These are phyloP conservation scores for Kalmusia sp. DNA, from an alignment of 2,329 filamentous ascomycete genomes.

Conservation along the genomic window DNA sequence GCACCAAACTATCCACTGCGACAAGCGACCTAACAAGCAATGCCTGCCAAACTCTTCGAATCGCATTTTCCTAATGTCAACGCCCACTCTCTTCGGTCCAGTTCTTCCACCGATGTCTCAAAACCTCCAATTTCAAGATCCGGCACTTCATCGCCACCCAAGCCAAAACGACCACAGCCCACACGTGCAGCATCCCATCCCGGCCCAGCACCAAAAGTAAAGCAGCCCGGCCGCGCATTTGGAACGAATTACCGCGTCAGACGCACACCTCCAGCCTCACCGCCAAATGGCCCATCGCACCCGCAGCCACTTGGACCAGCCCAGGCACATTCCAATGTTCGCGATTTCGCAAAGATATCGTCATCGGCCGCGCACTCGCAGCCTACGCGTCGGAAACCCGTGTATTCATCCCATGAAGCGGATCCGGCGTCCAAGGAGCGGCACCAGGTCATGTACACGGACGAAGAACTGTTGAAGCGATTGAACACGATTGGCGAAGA, in stretches of 20 bases:
- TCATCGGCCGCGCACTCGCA: constrained; percentile 4
- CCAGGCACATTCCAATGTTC: not conserved
- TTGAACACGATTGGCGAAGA: constrained; percentile 4
- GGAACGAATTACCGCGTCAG: constrained; percentile 4
- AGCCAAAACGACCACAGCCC: not conserved
- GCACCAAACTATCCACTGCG: not conserved
- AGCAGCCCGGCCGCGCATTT: constrained; percentile 2
- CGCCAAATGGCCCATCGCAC: not conserved
- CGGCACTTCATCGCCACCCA: not conserved
- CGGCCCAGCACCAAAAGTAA: not conserved
- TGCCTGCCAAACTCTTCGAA: not conserved
- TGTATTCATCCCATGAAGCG: constrained; percentile 6
- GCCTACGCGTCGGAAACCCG: not conserved
- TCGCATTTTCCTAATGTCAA: not conserved
- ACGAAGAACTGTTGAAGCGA: not conserved
- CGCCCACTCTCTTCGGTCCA: not conserved
- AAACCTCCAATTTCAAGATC: not conserved
- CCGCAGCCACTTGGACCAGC: not conserved
- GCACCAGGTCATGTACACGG: not conserved
- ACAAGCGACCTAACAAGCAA: not conserved
- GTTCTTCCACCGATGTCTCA: not conserved
- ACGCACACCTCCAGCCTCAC: not conserved
- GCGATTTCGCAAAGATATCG: not conserved
- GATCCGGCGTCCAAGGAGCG: constrained; percentile 1
- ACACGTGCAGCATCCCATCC: constrained; percentile 2